Percentiles rank a stretch among this genome's conserved stretches.
Conservation (phyloP, 2,329 filamentous ascomycete genomes). For the Beauveria medogensis region DNA sequence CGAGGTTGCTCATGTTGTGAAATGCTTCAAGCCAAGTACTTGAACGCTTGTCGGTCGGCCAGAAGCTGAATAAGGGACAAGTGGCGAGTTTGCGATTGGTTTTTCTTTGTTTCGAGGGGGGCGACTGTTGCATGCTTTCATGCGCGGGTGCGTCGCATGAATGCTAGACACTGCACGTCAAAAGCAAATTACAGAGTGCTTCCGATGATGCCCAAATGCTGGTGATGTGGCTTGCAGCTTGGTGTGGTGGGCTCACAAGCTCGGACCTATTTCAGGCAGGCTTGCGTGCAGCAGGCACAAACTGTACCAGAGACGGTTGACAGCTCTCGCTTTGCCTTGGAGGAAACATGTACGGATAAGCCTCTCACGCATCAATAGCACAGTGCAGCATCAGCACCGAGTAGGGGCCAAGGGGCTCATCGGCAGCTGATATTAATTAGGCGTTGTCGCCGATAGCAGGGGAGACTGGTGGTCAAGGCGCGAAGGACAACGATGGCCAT, state of each 20-base stretch:
- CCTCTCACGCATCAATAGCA: background rate
- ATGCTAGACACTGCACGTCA: background rate
- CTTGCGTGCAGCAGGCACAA: too few relatives aligned
- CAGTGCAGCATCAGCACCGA: background rate
- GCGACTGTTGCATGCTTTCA: background rate
- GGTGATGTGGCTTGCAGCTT: constrained; percentile 7
- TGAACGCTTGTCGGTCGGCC: background rate
- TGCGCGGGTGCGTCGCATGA: background rate
- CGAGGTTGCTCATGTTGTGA: background rate
- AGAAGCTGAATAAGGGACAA: background rate
- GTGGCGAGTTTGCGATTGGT: background rate
- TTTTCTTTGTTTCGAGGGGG: background rate
- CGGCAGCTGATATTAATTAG: background rate
- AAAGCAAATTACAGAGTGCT: constrained; percentile 4
- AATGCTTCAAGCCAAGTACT: background rate
- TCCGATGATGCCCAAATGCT: background rate
- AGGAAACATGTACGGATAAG: background rate
- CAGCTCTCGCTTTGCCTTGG: background rate
- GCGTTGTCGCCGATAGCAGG: background rate
- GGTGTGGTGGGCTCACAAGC: background rate
- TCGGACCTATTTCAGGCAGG: background rate
- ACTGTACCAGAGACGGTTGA: too few relatives aligned
- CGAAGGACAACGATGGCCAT: background rate
- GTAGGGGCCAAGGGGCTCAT: background rate
- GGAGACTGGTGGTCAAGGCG: background rate